Evolutionary conservation across 495 filamentous ascomycete genomes (phyloP), one percentile per base, ranked within the genome.

Genomic region (Sabuloglossum arenarium): DNA sequence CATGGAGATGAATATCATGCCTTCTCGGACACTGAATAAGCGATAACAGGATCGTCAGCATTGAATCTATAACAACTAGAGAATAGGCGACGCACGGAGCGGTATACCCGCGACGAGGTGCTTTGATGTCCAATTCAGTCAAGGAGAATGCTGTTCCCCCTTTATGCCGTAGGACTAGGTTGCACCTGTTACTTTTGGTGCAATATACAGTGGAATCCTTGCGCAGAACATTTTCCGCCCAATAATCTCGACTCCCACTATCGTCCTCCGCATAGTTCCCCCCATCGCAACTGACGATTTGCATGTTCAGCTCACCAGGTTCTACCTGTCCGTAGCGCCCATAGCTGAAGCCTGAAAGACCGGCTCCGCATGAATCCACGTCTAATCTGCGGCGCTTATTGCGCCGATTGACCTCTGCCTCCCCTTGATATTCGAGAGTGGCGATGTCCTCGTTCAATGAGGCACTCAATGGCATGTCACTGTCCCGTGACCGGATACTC

Each of bases 1-100:
- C 88, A 95, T 94, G 5, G 85, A 79, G 37, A 96, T 75, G 64
- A 96, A 94, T 6, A 97, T 78, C 81, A 94, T 85, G 24, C 90
- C 90, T 73, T 93, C 87, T 70, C 89, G 85, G 50, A 94, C 82
- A 53, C 86, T 93, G 61, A 45, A 51, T 31, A 52, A 37, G 42
- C 62, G 54, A 29, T 2, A 19, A 30, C 25, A 62, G 37, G 57
- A 51, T 59, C 49, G 39, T 29, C 30, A 25, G 11, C 56, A 34
- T 58, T 34, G 45, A 54, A 52, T 31, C 46, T 47, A 43, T 28
- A 50, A 56, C 27, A 43, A 27, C 53, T 12, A 61, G 58, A 52
- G 30, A 10, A 54, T 11, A 27, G 29, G 31, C 59, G 50, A 78
- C 88, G 65, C 77, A 94, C 88, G 88, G 86, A 59, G 84, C 79